Percentiles rank a stretch among this genome's conserved stretches.
These are phyloP conservation scores for Cladophialophora carrionii DNA, from an alignment of 2,329 filamentous ascomycete genomes.

Conservation along the genomic window DNA sequence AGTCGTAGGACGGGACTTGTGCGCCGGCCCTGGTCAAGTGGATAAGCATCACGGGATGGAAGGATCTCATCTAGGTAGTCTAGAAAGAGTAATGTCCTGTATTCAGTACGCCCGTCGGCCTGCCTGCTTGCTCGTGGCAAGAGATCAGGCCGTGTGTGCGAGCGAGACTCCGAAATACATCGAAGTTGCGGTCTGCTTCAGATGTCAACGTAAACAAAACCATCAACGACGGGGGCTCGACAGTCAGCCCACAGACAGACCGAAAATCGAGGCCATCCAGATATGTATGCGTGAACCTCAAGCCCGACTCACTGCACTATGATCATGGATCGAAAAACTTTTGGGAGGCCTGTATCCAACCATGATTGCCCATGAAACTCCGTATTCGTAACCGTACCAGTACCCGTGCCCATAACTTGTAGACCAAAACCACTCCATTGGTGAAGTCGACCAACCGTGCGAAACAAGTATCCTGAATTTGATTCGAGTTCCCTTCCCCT, in stretches of 20 bases:
- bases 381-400: neutral
- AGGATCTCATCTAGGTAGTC: neutral
- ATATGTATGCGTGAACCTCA: neutral
- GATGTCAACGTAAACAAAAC: neutral
- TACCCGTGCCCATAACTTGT: neutral
- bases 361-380: neutral
- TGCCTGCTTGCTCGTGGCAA: neutral
- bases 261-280: neutral
- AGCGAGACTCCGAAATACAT: neutral
- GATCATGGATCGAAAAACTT: neutral
- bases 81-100: neutral
- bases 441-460: neutral
- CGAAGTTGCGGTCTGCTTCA: too few species aligned
- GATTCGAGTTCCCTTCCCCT: neutral
- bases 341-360: neutral
- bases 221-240: neutral
- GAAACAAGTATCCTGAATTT: neutral
- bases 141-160: neutral
- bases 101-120: neutral
- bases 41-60: neutral
- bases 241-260: neutral
- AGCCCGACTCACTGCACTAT: too few species aligned
- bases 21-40: neutral
- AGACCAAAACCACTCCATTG: neutral
- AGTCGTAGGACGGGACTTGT: neutral